Evolutionary conservation across 1,284 basidiomycete species (phyloP), one percentile per base, ranked within the genome.

Genomic region (Coniferiporia sulphurascens): DNA sequence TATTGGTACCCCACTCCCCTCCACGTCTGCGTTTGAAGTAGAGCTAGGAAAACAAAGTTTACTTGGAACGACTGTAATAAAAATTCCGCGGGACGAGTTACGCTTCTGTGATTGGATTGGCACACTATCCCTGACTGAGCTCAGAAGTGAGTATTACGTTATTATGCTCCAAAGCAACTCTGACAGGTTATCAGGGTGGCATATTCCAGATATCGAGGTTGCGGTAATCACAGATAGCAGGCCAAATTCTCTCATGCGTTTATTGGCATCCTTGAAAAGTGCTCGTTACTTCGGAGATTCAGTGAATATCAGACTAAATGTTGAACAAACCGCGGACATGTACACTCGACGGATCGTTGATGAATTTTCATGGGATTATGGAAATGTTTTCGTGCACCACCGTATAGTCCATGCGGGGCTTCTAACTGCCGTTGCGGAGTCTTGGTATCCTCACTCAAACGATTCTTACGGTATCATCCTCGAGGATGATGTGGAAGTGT

Each of bases 401-500:
- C 81, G 91, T 10, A 78, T 92, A 57, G 73, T 89, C 17, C 84
- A 85, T 58, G 91, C 83, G 3, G 91, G 90, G 1, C 76, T 93
- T 17, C 80, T 93, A 61, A 80, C 87, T 2, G 88, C 91, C 6
- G 83, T 93, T 8, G 86, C 92, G 10, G 91, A 93, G 70, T 89
- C 88, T 2, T 93, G 91, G 91, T 93, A 91, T 68, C 91, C 91
- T 1, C 72, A 75, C 34, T 77, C 79, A 19, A 81, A 91, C 61
- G 74, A 93, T 65, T 82, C 84, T 1, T 92, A 91, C 68, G 91
- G 87, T 3, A 70, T 93, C 5, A 72, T 93, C 17, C 79, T 93
- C 4, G 91, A 93, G 69, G 91, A 93, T 67, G 91, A 93, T 67
- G 78, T 91, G 5, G 91, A 93, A 67, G 71, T 93, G 3, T 93